Conservation (phyloP, 2,329 filamentous ascomycete genomes). For the Biscogniauxia marginata region DNA sequence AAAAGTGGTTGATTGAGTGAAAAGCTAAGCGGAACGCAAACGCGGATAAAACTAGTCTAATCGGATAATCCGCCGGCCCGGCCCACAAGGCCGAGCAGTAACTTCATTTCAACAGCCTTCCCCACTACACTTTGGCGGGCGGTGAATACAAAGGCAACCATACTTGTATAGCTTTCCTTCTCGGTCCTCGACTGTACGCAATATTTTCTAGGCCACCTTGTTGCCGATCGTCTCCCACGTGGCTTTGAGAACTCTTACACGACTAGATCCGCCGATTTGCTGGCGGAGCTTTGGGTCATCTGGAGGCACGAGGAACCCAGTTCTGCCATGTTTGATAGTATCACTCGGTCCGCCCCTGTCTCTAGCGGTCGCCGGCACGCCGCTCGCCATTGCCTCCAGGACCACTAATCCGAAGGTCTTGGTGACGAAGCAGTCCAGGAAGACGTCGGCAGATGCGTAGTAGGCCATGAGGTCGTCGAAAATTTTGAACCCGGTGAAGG, state of each 20-base stretch:
- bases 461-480: conserved; percentile 61
- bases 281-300: conserved; percentile 42
- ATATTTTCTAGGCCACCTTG: conserved; percentile 64
- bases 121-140: too few species aligned
- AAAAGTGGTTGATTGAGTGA: too few species aligned
- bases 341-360: conserved; percentile 70
- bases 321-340: conserved; percentile 58
- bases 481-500: conserved; percentile 66
- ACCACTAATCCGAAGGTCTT: conserved; percentile 73
- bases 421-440: conserved; percentile 69
- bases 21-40: too few species aligned
- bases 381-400: conserved; percentile 69
- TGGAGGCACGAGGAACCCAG: conserved; percentile 60
- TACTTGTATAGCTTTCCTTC: too few species aligned
- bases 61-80: too few species aligned
- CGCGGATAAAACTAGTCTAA: too few species aligned
- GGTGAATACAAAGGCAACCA: too few species aligned
- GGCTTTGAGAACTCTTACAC: conserved; percentile 58
- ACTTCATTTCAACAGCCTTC: too few species aligned
- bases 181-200: conserved; percentile 50
- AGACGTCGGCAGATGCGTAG: conserved; percentile 68
- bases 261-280: conserved; percentile 47
- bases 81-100: too few species aligned
- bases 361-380: conserved; percentile 66
- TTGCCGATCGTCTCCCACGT: conserved; percentile 74